Evolutionary conservation across 2,329 filamentous ascomycete species (phyloP).

Genomic region (Cladorrhinum sp.): DNA sequence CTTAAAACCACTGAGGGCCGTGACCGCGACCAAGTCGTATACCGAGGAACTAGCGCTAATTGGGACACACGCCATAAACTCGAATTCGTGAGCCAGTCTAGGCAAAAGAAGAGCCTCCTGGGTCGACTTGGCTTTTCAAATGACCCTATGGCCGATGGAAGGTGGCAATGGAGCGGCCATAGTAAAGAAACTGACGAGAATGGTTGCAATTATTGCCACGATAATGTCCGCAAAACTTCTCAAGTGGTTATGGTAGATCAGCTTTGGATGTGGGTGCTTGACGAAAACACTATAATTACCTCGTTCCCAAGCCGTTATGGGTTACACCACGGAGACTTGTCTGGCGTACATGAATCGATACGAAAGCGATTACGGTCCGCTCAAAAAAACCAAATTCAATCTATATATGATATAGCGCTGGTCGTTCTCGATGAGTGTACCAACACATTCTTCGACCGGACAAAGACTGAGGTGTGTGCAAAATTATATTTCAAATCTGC

Average conservation of each 20-base stretch:
- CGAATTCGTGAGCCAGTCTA: too few relatives aligned
- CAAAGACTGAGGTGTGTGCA: conserved; percentile 13
- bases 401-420: conserved; percentile 23
- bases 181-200: conserved; percentile 9
- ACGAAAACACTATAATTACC: conserved; percentile 31
- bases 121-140: background rate
- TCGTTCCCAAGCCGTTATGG: conserved; percentile 40
- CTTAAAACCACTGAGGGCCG: conserved; percentile 32
- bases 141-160: background rate
- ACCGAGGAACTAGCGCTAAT: conserved; percentile 20
- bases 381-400: conserved; percentile 18
- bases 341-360: conserved; percentile 24
- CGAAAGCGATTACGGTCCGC: conserved; percentile 11
- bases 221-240: conserved; percentile 27
- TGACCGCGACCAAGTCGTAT: conserved; percentile 43
- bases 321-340: conserved; percentile 32
- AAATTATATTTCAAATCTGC: too few relatives aligned
- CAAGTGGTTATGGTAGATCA: conserved; percentile 33
- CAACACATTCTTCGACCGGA: conserved; percentile 23
- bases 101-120: background rate
- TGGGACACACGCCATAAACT: conserved; percentile 11
- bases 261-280: conserved; percentile 34
- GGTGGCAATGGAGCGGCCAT: conserved; percentile 5
- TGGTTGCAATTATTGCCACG: conserved; percentile 26
- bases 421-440: conserved; percentile 24